Base-by-base conservation (phyloP, 2,329 filamentous ascomycete species). In the Sporothrix inflata region DNA sequence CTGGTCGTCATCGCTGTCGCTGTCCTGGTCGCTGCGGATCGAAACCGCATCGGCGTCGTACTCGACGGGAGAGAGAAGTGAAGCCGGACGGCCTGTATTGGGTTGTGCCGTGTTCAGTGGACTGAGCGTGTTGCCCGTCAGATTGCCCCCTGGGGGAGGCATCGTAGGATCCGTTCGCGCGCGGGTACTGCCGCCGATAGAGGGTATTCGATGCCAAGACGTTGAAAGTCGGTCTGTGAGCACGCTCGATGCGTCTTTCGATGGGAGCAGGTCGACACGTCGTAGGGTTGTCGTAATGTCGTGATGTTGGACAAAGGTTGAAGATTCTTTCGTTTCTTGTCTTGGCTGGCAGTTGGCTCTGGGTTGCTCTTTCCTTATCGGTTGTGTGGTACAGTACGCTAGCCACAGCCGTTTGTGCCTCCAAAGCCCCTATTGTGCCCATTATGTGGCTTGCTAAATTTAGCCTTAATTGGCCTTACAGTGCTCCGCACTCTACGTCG, bases 1-100 rank as follows among this genome's bases (percentile, higher is more conserved):
- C 77, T 92, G 85, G 79, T 94, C 91, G 79, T 94, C 91, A 76
- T 93, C 91, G 81, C 89, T 92, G 78, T 94, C 91, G 72, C 89
- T 91, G 78, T 93, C 91, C 79, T 93, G 91, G 77, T 92, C 91
- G 82, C 87, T 90, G 74, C 87, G 87, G 77, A 93, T 82, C 7
- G 90, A 92, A 14, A 87, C 83, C 70, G 89, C 90, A 80, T 93
- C 91, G 77, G 90, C 89, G 76, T 92, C 90, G 83, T 91, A 91
- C 65, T 84, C 85, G 74, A 84, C 80, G 53, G 90, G 89, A 14
- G 89, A 91, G 63, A 92, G 87, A 65, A 92, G 84, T 61, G 85
- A 86, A 16, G 65, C 9, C 2, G 42, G 24, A 1, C 61, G 69
- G 40, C 27, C 24, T 34, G n/a, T 69, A 6, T 24, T 55, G 55